Evolutionary conservation across 1,284 basidiomycete species (phyloP).

Genomic region (Puccinia polysora): DNA sequence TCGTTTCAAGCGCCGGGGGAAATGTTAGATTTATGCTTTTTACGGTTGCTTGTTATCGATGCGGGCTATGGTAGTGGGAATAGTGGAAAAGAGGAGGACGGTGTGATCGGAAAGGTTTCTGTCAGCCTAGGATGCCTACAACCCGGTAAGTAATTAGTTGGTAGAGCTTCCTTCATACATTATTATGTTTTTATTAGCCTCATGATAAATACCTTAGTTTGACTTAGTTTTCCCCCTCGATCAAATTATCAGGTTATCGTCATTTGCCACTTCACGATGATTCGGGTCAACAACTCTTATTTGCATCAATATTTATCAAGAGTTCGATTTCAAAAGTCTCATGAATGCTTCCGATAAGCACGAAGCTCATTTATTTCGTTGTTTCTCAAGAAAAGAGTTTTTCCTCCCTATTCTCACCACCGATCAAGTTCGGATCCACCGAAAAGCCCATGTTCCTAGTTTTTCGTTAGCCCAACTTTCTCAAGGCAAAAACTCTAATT

Average conservation of each 20-base stretch:
- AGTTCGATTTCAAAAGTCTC: neutral
- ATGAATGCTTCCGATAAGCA: too few species aligned
- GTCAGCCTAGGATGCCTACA: slow-evolving; percentile 10
- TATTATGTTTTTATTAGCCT: neutral
- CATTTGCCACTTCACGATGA: slow-evolving; percentile 79
- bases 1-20: slow-evolving; percentile 30
- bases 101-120: slow-evolving; percentile 24
- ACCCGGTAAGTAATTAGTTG: neutral
- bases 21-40: slow-evolving; percentile 36
- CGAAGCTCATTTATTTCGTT: too few species aligned
- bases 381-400: too few species aligned
- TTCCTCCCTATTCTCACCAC: too few species aligned
- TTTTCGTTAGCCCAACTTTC: too few species aligned
- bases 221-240: slow-evolving; percentile 10
- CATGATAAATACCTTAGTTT: too few species aligned
- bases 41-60: slow-evolving; percentile 33
- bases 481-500: too few species aligned
- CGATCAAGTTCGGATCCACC: too few species aligned
- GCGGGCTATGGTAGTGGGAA: neutral
- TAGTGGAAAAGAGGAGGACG: slow-evolving; percentile 23
- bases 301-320: slow-evolving; percentile 72
- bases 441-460: too few species aligned
- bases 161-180: neutral
- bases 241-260: slow-evolving; percentile 63
- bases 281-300: slow-evolving; percentile 74